These are phyloP conservation scores for Decorospora gaudefroyi DNA, from an alignment of 2,329 filamentous ascomycete species.

Conservation along the genomic window DNA sequence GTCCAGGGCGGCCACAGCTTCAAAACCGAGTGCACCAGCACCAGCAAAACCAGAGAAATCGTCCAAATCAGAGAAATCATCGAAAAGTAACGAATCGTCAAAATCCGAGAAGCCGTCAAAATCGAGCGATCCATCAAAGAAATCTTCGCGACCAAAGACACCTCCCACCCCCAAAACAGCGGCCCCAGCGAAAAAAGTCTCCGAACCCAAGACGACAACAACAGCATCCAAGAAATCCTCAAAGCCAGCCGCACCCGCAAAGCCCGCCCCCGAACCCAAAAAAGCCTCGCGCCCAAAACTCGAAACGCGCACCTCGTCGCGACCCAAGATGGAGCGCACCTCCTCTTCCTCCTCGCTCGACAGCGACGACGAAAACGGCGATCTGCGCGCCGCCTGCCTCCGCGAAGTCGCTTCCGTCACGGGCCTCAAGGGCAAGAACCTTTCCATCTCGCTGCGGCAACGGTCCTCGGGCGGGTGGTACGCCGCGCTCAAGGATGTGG, in stretches of 20 bases:
- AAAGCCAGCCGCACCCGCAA: background rate
- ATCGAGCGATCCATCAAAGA: too few relatives aligned
- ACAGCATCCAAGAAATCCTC: conserved; percentile 4
- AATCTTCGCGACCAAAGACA: conserved; percentile 14
- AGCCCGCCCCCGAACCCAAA: conserved; percentile 6
- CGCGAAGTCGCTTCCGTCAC: conserved; percentile 26
- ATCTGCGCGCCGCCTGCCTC: conserved; percentile 13
- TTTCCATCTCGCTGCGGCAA: conserved; percentile 29
- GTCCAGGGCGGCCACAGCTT: background rate
- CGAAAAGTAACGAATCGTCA: conserved; percentile 9
- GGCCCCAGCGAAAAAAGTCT: conserved; percentile 9
- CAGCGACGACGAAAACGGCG: conserved; percentile 6
- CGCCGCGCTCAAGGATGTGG: conserved; percentile 31
- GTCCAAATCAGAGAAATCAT: conserved; percentile 3
- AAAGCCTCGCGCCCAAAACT: conserved; percentile 8
- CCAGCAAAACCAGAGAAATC: conserved; percentile 9
- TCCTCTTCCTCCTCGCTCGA: conserved; percentile 7
- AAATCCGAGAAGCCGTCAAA: conserved; percentile 6
- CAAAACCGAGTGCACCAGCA: conserved; percentile 10
- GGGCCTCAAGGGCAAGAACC: conserved; percentile 28
- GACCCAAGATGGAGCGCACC: conserved; percentile 9
- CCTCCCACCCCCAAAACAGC: conserved; percentile 11
- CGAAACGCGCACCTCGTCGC: conserved; percentile 8
- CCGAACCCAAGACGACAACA: conserved; percentile 5
- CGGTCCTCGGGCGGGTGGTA: conserved; percentile 32